Conservation (phyloP, 768 basidiomycete genomes). For the Mycena rebaudengoi region DNA sequence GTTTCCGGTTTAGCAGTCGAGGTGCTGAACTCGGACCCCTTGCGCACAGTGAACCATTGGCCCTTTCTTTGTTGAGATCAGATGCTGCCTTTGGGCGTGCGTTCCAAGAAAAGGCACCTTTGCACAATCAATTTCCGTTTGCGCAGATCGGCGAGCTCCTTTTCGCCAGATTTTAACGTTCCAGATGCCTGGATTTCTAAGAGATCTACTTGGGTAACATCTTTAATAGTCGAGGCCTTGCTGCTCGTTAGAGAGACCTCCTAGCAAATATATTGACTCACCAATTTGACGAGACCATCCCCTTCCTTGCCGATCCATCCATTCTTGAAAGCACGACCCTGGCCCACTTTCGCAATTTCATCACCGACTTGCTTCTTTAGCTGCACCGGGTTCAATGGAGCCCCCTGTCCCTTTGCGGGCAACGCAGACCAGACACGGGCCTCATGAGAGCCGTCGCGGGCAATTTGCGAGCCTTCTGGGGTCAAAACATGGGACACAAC, state of each 20-base stretch:
- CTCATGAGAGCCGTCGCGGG: conserved; percentile 89
- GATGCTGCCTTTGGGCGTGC: background rate
- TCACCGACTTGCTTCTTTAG: conserved; percentile 84
- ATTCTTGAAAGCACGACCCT: conserved; percentile 95
- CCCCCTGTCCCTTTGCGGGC: conserved; percentile 73
- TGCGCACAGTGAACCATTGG: conserved; percentile 91
- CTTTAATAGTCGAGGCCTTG: conserved; percentile 72
- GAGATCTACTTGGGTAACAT: conserved; percentile 79
- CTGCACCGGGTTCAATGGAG: conserved; percentile 70
- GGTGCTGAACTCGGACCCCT: conserved; percentile 88
- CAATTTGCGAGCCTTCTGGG: conserved; percentile 83
- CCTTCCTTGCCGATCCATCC: conserved; percentile 96
- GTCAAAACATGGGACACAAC: conserved; percentile 77
- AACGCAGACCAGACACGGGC: conserved; percentile 92
- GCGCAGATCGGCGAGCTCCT: conserved; percentile 82
- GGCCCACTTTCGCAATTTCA: conserved; percentile 91
- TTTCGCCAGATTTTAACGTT: conserved; percentile 78
- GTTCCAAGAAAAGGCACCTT: conserved; percentile 51
- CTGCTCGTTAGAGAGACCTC: conserved; percentile 11
- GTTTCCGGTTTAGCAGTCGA: conserved; percentile 94
- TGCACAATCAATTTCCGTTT: conserved; percentile 91
- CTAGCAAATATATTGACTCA: conserved; percentile 50
- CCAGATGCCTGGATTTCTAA: conserved; percentile 78
- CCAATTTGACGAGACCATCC: conserved; percentile 84
- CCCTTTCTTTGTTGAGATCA: conserved; percentile 72